Evolutionary conservation across 2,329 filamentous ascomycete genomes (phyloP), one percentile per base, ranked within the genome.

Genomic region (Ceratocystis ficicola): DNA sequence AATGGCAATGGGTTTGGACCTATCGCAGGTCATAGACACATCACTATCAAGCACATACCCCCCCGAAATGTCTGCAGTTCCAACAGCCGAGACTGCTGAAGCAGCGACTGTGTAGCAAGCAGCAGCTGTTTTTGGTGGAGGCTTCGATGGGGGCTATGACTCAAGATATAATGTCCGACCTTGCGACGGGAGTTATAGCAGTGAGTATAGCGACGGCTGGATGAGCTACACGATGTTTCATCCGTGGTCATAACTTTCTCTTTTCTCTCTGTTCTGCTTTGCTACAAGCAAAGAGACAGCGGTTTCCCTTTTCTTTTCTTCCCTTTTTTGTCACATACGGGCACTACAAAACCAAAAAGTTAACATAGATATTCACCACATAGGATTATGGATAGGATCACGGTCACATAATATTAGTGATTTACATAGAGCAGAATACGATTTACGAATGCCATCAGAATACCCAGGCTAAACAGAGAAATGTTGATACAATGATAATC

Each of bases 81-180:
- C 52, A 7, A 30, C 20, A 22, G 52, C 52, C 2, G 52, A 59
- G 15, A 17, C 55, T 59, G 30, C 55, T n/a, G 55, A 59, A 30
- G 55, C 55, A n/a, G 55, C 55, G 28, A 30, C 55, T 59, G 55
- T 25, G 7, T 59, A 59, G 55, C 55, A 59, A 36, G 55, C 55
- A 32, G 7, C 55, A 4, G 28, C 55, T 32, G 30, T 30, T 3
- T 36, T 59, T 36, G 55, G 55, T 8, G 55, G 48, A n/a, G 48
- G 48, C n/a, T 52, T 10, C 17, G 48, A 25, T 25, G 48, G 48
- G 8, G 7, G 48, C 7, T n/a, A 52, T 20, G n/a, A 10, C 48
- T 52, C n/a, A n/a, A 4, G 22, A 20, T 52, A 52, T 25, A n/a
- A 25, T 52, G n/a, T 22, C n/a, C 15, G 36, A 4, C 36, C 36